Percentiles rank a stretch among this genome's conserved stretches.
These are phyloP conservation scores for Capsaspora owczarzaki DNA, from an alignment of 78 protist genomes.

Conservation along the genomic window DNA sequence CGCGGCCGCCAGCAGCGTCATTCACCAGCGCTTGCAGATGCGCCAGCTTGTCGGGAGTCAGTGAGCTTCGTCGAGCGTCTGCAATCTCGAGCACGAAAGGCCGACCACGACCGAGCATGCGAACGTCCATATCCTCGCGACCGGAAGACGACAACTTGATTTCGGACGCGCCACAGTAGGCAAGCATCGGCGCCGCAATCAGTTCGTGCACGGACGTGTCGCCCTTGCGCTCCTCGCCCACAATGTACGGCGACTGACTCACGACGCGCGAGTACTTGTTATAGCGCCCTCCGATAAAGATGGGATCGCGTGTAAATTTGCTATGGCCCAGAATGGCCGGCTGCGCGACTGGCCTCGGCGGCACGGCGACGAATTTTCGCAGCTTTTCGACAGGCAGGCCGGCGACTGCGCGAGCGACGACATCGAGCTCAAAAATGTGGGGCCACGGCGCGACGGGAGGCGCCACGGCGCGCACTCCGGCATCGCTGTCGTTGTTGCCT, in stretches of 20 bases:
- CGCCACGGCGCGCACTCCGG: no score
- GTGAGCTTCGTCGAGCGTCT: background rate
- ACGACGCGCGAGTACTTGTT: background rate
- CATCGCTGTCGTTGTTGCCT: background rate
- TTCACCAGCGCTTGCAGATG: constrained; percentile 2
- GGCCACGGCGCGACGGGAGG: background rate
- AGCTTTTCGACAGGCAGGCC: background rate
- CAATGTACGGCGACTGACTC: constrained; percentile 2
- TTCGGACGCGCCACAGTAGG: background rate
- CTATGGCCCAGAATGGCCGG: background rate
- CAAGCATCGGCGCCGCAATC: background rate
- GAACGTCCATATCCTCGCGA: constrained; percentile 84
- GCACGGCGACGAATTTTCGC: background rate
- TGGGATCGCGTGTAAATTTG: background rate
- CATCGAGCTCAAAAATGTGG: no score
- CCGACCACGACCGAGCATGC: constrained; percentile 84
- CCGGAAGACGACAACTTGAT: constrained; percentile 50
- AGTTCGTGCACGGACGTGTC: background rate
- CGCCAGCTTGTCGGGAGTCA: background rate
- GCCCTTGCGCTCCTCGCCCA: background rate
- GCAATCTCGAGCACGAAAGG: constrained; percentile 69
- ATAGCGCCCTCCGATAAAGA: constrained; percentile 13
- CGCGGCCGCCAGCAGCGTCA: background rate
- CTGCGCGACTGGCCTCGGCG: background rate
- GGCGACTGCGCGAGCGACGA: background rate